Base-by-base conservation (phyloP, 495 filamentous ascomycete genomes). In the Daldinia vernicosa region DNA sequence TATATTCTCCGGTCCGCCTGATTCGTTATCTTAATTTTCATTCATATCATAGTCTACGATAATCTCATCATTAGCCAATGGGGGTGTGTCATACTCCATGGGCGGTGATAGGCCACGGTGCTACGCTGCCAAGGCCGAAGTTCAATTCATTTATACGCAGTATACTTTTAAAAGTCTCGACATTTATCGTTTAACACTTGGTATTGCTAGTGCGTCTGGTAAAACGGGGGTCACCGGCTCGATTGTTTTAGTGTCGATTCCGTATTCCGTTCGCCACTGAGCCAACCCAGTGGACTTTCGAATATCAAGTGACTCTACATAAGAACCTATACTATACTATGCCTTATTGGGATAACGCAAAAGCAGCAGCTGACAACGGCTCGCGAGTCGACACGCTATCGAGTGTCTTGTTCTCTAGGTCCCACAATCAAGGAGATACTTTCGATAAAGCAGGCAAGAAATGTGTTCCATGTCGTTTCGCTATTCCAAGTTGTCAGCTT, bases 291-390 rank as follows among this genome's bases (percentile, higher is more conserved):
- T 1, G 43, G 70, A 22, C 54, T 45, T 45, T 63, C 15, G 22
- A 53, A 61, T 54, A 66, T 73, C 70, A 73, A 73, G 70, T 69
- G 70, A 73, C 70, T 40, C 60, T 7, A n/a, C n/a, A n/a, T n/a
- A 60, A 33, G 22, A 73, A 27, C 30, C n/a, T 33, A 54, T 47
- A 66, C 66, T 68, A 69, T 47, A 66, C 66, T 68, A 69, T 58
- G 27, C 70, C 70, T 59, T 53, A 69, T 69, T 52, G 37, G 56
- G 57, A 63, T 66, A 8, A 63, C 43, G 60, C 56, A 58, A 58
- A 39, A 64, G n/a, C 32, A 60, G 17, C 61, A 69, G 32, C 66
- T 69, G 60, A 63, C 66, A 43, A 33, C 45, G 26, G 53, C 39
- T 59, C 24, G 27, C 61, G 26, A 63, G 51, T 50, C 33, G 50